Percentiles rank a stretch among this genome's conserved stretches.
These are phyloP conservation scores for Pseudogymnoascus sp. DNA, from an alignment of 2,329 filamentous ascomycete genomes.

Conservation along the genomic window DNA sequence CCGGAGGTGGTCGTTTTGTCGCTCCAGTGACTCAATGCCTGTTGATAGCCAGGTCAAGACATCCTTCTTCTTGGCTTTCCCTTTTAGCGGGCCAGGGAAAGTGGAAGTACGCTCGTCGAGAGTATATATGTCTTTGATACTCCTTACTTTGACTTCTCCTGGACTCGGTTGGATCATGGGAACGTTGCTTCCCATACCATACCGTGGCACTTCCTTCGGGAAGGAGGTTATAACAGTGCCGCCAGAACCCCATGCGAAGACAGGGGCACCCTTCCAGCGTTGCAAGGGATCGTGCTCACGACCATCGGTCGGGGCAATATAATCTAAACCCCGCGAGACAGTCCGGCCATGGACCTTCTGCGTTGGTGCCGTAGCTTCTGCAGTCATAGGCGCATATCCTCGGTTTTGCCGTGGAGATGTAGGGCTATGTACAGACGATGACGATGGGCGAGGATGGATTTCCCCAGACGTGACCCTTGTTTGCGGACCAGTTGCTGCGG, in stretches of 20 bases:
- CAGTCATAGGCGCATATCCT: slow-evolving; percentile 10
- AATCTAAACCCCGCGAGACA: slow-evolving; percentile 46
- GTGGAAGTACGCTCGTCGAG: slow-evolving; percentile 63
- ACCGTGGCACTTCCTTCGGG: slow-evolving; percentile 80
- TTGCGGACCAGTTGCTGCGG: slow-evolving; percentile 42
- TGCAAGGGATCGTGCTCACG: slow-evolving; percentile 68
- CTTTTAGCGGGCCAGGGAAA: slow-evolving; percentile 83
- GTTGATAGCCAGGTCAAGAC: slow-evolving; percentile 68
- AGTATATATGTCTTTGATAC: slow-evolving; percentile 63
- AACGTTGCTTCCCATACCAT: slow-evolving; percentile 56
- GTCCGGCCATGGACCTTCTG: slow-evolving; percentile 36
- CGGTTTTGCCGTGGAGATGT: slow-evolving; percentile 14
- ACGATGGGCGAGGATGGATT: slow-evolving; percentile 30
- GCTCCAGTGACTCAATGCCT: slow-evolving; percentile 68
- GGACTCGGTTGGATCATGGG: slow-evolving; percentile 76
- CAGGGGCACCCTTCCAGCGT: slow-evolving; percentile 82
- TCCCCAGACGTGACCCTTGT: not conserved
- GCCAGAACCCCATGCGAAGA: slow-evolving; percentile 82
- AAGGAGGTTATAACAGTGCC: slow-evolving; percentile 77
- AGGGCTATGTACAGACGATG: slow-evolving; percentile 38
- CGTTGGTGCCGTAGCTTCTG: slow-evolving; percentile 12
- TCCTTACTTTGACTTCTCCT: slow-evolving; percentile 72
- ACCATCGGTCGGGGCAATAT: slow-evolving; percentile 55
- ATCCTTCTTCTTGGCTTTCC: slow-evolving; percentile 95
- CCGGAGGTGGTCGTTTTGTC: slow-evolving; percentile 30